These are phyloP conservation scores for Russula dissimulans DNA, from an alignment of 768 basidiomycete genomes.

Conservation along the genomic window DNA sequence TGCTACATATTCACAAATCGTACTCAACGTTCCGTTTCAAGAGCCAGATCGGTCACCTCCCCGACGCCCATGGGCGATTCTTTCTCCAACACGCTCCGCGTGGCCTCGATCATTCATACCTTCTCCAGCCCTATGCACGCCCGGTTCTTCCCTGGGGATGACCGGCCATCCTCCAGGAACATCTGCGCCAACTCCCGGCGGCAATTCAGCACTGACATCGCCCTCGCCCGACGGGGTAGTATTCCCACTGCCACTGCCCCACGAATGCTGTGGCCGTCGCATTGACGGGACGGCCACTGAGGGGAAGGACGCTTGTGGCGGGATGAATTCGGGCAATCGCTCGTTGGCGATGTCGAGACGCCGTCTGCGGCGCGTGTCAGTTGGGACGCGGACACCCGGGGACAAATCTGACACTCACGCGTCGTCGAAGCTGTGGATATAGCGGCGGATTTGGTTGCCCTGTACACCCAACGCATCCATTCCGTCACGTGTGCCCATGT, in stretches of 20 bases:
- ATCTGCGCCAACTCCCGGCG: conserved; percentile 22
- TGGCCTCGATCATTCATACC: conserved; percentile 40
- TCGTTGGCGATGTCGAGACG: conserved; percentile 68
- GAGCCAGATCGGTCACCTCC: conserved; percentile 38
- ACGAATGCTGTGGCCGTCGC: conserved; percentile 26
- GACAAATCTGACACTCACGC: conserved; percentile 41
- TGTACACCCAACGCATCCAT: conserved; percentile 56
- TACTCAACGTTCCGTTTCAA: conserved; percentile 33
- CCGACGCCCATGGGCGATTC: conserved; percentile 45
- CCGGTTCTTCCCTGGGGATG: conserved; percentile 48
- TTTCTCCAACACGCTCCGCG: conserved; percentile 54
- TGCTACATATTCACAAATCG: neutral
- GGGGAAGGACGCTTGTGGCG: conserved; percentile 26
- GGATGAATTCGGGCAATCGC: conserved; percentile 53
- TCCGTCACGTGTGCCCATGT: conserved; percentile 26
- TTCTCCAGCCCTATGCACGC: conserved; percentile 53
- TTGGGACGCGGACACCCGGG: neutral
- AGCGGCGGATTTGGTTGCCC: conserved; percentile 45
- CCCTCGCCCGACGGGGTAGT: conserved; percentile 15
- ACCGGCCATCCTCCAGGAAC: conserved; percentile 29
- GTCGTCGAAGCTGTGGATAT: conserved; percentile 66
- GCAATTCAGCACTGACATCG: conserved; percentile 1
- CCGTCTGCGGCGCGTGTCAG: conserved; percentile 38
- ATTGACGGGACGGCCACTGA: conserved; percentile 59
- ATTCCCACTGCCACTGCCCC: conserved; percentile 16